Conservation (phyloP, 768 basidiomycete species). For the Kwoniella sp. region DNA sequence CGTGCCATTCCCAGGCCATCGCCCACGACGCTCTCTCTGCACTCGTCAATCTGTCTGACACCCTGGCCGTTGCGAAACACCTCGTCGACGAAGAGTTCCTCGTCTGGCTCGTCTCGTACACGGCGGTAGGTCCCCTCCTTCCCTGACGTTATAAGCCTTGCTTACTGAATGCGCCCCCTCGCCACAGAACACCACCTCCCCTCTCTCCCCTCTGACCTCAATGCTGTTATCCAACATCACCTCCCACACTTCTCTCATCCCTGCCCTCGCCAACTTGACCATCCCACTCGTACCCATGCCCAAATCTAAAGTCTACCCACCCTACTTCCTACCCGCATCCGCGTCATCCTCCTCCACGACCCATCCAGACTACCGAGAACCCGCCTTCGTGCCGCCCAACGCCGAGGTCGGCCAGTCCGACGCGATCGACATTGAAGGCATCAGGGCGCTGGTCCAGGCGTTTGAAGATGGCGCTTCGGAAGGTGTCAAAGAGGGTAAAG, state of each 20-base stretch:
- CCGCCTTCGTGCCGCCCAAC: slow-evolving; percentile 55
- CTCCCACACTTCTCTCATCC: slow-evolving; percentile 69
- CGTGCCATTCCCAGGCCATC: slow-evolving; percentile 67
- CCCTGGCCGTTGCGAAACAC: slow-evolving; percentile 66
- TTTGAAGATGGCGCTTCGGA: slow-evolving; percentile 74
- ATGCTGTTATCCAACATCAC: slow-evolving; percentile 97
- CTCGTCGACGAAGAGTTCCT: slow-evolving; percentile 76
- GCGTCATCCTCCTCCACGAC: slow-evolving; percentile 76
- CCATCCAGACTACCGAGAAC: slow-evolving; percentile 68
- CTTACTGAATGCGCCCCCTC: not conserved
- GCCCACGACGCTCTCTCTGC: slow-evolving; percentile 95
- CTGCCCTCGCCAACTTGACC: slow-evolving; percentile 66
- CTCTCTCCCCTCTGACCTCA: slow-evolving; percentile 90
- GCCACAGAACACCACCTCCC: slow-evolving; percentile 78
- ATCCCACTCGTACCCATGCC: slow-evolving; percentile 62
- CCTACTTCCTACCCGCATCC: slow-evolving; percentile 73
- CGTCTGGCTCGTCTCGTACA: slow-evolving; percentile 81
- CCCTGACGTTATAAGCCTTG: not conserved
- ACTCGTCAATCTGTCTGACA: slow-evolving; percentile 89
- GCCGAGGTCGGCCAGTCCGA: slow-evolving; percentile 49
- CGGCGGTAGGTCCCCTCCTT: slow-evolving; percentile 67
- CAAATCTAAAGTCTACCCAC: slow-evolving; percentile 55
- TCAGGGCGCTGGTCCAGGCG: slow-evolving; percentile 85
- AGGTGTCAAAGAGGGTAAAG: slow-evolving; percentile 61
- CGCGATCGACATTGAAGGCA: slow-evolving; percentile 62